Base-by-base conservation (phyloP, 768 basidiomycete genomes). In the Naganishia onofrii region DNA sequence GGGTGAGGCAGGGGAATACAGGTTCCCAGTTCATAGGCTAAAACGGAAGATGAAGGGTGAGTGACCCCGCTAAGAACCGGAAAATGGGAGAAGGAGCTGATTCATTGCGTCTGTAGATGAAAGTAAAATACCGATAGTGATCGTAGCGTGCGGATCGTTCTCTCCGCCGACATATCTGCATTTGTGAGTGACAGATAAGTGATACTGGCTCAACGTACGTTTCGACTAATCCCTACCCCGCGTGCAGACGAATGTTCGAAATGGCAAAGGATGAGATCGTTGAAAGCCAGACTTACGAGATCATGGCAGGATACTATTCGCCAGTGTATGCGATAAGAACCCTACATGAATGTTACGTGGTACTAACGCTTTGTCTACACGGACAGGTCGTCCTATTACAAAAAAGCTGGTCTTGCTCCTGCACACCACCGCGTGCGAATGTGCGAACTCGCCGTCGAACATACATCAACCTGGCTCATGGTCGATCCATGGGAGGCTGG, bases 401-500 rank as follows among this genome's bases (percentile, higher is more conserved):
- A 93, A 86, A 99, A 99, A 81, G 88, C 90, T 44, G 96, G 96
- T 64, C 84, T 99, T 54, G 88, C 96, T 66, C 90, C 88, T 71
- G 92, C 92, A 55, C 81, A 83, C 64, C 92, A 96, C 82, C 87
- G 95, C 36, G 93, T 96, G 80, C 85, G 90, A 66, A 77, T 82
- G 83, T 83, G 82, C 72, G 89, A 86, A 64, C 85, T 93, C 42
- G 95, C 92, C 13, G 88, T 92, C 38, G 90, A 93, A 79, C 88
- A 94, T 77, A 93, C 94, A 2, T 89, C 89, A 54, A 86, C 88
- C 26, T 97, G 92, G 92, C 85, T 99, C 54, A 97, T 96, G 93
- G 90, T 97, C 53, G 96, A 99, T 79, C 85, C 93, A 23, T 99
- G 94, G 94, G 96, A 99, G 82, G 93, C 94, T 17, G 89, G 91